Evolutionary conservation across 1,139 yeast genomes (phyloP).

Genomic region (Pichia sp.): DNA sequence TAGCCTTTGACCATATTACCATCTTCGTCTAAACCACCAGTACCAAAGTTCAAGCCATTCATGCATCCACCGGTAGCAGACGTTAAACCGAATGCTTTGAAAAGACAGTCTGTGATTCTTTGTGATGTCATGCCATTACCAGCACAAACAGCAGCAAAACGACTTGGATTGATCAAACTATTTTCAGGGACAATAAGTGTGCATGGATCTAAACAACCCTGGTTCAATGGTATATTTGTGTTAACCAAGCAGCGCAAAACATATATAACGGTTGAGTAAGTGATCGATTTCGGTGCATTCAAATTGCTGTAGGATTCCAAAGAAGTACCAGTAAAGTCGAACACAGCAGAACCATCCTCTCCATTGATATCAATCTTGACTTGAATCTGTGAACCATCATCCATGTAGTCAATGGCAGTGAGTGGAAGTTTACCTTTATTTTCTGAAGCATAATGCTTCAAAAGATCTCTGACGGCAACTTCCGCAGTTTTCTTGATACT

Average conservation of each 20-base stretch:
- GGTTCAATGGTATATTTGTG: conserved; percentile 44
- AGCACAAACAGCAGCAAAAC: conserved; percentile 45
- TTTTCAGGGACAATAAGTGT: conserved; percentile 38
- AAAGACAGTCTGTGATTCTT: conserved; percentile 40
- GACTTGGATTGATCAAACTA: conserved; percentile 40
- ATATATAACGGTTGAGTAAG: conserved; percentile 42
- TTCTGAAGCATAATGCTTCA: conserved; percentile 15
- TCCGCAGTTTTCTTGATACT: conserved; percentile 63
- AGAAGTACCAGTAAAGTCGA: conserved; percentile 55
- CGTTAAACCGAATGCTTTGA: conserved; percentile 42
- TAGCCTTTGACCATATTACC: conserved; percentile 38
- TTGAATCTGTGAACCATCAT: conserved; percentile 33
- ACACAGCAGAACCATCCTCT: conserved; percentile 40
- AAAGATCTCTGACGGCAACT: conserved; percentile 40
- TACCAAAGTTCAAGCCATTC: conserved; percentile 45
- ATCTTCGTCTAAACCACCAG: conserved; percentile 36
- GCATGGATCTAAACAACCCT: conserved; percentile 44
- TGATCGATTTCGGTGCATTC: conserved; percentile 44
- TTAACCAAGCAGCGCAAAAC: conserved; percentile 43
- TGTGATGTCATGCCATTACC: conserved; percentile 49
- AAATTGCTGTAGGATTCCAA: conserved; percentile 40
- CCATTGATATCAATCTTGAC: conserved; percentile 40
- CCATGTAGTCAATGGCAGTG: conserved; percentile 33
- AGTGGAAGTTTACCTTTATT: conserved; percentile 30
- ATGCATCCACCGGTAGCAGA: conserved; percentile 45